phyloP scores from a whole-genome alignment of 2,329 filamentous ascomycete genomes.

The Paracoccidioides brasiliensis region DNA sequence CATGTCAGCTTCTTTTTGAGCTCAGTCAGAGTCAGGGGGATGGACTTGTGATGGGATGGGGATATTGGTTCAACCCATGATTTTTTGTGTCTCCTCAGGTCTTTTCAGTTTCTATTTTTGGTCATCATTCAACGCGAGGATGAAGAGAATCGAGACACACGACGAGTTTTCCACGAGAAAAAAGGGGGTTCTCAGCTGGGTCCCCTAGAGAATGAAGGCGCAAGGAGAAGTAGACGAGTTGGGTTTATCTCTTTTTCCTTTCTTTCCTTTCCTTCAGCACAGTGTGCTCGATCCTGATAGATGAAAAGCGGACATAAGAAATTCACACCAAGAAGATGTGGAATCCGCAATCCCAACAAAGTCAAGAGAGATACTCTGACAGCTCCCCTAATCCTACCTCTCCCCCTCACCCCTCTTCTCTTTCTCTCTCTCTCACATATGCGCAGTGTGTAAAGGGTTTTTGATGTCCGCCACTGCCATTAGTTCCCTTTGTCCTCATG shows the following conservation, averaged over 20 bases:
- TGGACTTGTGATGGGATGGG: neutral
- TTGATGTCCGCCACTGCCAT: conserved; percentile 30
- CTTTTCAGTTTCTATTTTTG: conserved; percentile 31
- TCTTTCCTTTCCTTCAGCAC: too few relatives aligned
- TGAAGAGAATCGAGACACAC: neutral
- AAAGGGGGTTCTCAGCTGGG: neutral
- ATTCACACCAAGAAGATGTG: neutral
- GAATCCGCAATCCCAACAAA: neutral
- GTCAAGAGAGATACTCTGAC: neutral
- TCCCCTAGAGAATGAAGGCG: neutral
- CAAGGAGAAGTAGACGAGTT: neutral
- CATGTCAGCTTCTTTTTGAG: too few relatives aligned
- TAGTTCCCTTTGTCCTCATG: conserved; percentile 31
- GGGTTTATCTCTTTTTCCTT: neutral
- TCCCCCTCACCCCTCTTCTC: neutral
- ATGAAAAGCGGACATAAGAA: neutral
- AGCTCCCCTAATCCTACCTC: neutral
- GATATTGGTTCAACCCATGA: neutral
- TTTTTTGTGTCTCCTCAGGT: conserved; percentile 28
- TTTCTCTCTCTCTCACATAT: neutral
- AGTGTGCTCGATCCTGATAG: neutral
- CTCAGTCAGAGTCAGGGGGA: neutral
- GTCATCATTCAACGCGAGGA: conserved; percentile 24
- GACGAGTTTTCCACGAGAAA: neutral
- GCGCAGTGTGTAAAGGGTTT: neutral